phyloP scores from a whole-genome alignment of 139 green algal species.

The Desmodesmus armatus region DNA sequence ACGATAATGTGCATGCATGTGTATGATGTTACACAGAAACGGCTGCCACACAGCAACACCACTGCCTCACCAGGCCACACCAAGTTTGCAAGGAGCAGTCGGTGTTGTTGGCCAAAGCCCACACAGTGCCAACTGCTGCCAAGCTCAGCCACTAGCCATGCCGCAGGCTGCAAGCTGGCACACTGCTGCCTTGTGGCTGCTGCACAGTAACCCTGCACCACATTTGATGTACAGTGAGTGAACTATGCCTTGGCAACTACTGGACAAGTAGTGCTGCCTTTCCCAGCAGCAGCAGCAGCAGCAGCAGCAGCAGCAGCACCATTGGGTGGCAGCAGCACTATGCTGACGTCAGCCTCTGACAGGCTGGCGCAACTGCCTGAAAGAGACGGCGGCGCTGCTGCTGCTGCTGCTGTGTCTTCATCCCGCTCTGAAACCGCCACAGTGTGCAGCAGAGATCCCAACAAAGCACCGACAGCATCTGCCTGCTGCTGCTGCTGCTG shows the following conservation, averaged over 20 bases:
- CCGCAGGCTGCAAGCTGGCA: not conserved
- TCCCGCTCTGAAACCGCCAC: not conserved
- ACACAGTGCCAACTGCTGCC: not conserved
- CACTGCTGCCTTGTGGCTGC: not conserved
- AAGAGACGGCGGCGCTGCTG: not conserved
- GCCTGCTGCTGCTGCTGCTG: constrained; percentile 13
- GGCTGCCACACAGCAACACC: not conserved
- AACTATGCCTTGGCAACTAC: not conserved
- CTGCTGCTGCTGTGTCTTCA: constrained; percentile 12
- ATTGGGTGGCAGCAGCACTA: not conserved
- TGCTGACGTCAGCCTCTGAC: not conserved
- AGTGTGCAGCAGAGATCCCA: not conserved
- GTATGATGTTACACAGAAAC: not conserved
- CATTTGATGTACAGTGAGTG: not conserved
- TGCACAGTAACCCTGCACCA: not conserved
- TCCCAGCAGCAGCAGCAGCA: not conserved
- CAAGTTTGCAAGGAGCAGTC: not conserved
- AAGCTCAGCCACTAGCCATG: not conserved
- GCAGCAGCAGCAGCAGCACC: constrained; percentile 10
- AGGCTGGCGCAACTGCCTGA: not conserved
- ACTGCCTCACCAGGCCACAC: not conserved
- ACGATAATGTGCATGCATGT: not conserved
- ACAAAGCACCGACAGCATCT: not conserved
- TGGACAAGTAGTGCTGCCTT: not conserved
- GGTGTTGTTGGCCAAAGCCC: not conserved